phyloP scores from a whole-genome alignment of 2,329 filamentous ascomycete species.

The Fusarium protoensiforme region DNA sequence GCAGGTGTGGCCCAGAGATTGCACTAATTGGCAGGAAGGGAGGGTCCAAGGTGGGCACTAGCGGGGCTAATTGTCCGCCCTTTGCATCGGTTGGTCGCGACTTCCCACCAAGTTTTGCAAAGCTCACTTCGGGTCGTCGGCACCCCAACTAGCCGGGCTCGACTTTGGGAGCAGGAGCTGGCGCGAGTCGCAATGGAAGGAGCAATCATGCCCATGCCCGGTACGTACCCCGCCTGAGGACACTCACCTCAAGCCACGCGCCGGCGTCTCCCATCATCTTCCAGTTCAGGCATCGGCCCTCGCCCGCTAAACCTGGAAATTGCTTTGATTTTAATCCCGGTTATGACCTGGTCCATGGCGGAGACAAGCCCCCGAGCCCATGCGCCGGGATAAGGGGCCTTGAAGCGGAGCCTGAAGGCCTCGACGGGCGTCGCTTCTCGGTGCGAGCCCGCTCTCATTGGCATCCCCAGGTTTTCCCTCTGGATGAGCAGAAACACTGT shows the following conservation, averaged over 20 bases:
- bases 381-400: conserved; percentile 23
- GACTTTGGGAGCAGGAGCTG: neutral
- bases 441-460: conserved; percentile 38
- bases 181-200: neutral
- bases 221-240: neutral
- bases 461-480: conserved; percentile 41
- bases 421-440: conserved; percentile 40
- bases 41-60: neutral
- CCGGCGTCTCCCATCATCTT: neutral
- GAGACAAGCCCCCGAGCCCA: conserved; percentile 25
- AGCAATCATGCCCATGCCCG: neutral
- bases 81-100: conserved; percentile 40
- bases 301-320: conserved; percentile 3
- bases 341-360: conserved; percentile 19
- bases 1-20: conserved; percentile 15
- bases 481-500: conserved; percentile 3
- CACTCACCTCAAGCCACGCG: neutral
- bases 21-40: neutral
- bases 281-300: conserved; percentile 9
- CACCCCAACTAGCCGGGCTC: conserved; percentile 15
- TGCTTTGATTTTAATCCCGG: conserved; percentile 29
- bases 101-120: conserved; percentile 8
- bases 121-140: conserved; percentile 40
- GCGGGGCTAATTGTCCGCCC: conserved; percentile 7
- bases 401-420: conserved; percentile 26